Conservation (phyloP, 805 yeast genomes). For the Yarrowia deformans region DNA sequence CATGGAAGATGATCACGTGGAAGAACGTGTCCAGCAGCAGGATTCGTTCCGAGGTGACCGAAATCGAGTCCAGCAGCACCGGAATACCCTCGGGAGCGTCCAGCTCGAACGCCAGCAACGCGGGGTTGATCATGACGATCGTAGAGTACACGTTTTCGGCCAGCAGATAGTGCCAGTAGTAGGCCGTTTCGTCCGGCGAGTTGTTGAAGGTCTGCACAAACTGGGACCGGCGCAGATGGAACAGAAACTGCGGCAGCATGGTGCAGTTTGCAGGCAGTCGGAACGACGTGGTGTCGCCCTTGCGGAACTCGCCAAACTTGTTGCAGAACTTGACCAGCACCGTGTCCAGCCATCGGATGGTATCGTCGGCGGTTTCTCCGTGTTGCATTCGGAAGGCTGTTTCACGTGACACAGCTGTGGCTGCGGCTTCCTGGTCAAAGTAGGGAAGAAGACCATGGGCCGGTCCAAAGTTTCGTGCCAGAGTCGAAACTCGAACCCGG, state of each 20-base stretch:
- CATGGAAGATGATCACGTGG: slow-evolving; percentile 95
- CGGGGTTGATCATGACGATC: slow-evolving; percentile 96
- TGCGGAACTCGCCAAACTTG: slow-evolving; percentile 90
- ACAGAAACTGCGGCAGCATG: slow-evolving; percentile 93
- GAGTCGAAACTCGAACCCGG: slow-evolving; percentile 89
- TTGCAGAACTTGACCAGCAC: slow-evolving; percentile 89
- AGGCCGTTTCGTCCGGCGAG: slow-evolving; percentile 98
- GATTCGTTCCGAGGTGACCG: slow-evolving; percentile 87
- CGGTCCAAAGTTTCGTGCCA: slow-evolving; percentile 57
- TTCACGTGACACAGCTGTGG: slow-evolving; percentile 88
- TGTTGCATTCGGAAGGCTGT: slow-evolving; percentile 90
- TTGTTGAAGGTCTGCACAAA: slow-evolving; percentile 95
- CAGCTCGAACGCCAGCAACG: slow-evolving; percentile 83
- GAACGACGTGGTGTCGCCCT: slow-evolving; percentile 83
- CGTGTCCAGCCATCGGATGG: slow-evolving; percentile 93
- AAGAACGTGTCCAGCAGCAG: slow-evolving; percentile 92
- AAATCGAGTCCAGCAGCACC: slow-evolving; percentile 89
- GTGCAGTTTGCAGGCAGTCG: slow-evolving; percentile 83
- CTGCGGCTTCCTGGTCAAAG: slow-evolving; percentile 98
- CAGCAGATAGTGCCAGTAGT: slow-evolving; percentile 88
- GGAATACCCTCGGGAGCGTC: slow-evolving; percentile 82
- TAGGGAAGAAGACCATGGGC: slow-evolving; percentile 64
- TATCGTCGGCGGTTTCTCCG: slow-evolving; percentile 70
- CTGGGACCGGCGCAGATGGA: slow-evolving; percentile 94
- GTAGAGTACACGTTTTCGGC: slow-evolving; percentile 94